phyloP scores from a whole-genome alignment of 164 flowering plant genomes.

The Tetracentron sinense region DNA sequence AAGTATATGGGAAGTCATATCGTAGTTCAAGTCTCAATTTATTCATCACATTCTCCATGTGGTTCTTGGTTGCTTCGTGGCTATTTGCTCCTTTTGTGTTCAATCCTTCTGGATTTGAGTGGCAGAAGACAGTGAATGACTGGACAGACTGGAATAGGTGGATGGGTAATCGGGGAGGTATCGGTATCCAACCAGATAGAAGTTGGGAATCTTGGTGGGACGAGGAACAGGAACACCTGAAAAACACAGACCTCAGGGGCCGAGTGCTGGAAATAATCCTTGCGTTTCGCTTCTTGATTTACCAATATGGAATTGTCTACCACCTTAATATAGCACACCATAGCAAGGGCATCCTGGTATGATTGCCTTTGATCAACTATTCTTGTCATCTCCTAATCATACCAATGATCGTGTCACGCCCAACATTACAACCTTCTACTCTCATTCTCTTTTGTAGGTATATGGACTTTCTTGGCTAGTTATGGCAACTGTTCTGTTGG shows the following conservation, averaged over 20 bases:
- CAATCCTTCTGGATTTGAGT: slow-evolving; percentile 81
- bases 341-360: slow-evolving; percentile 49
- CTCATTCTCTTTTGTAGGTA: slow-evolving; percentile 24
- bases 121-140: slow-evolving; percentile 87
- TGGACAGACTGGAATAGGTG: slow-evolving; percentile 85
- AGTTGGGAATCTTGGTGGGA: slow-evolving; percentile 92
- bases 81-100: slow-evolving; percentile 75
- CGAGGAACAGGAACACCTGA: slow-evolving; percentile 61
- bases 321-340: slow-evolving; percentile 59
- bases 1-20: slow-evolving; percentile 55
- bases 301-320: slow-evolving; percentile 78
- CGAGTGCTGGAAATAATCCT: slow-evolving; percentile 61
- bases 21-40: slow-evolving; percentile 49
- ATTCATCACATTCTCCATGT: slow-evolving; percentile 67
- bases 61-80: slow-evolving; percentile 78
- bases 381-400: not conserved
- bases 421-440: not conserved
- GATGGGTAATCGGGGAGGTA: slow-evolving; percentile 86
- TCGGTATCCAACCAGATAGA: slow-evolving; percentile 51
- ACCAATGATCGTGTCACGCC: not conserved
- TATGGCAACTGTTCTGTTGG: slow-evolving; percentile 45
- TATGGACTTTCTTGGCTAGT: slow-evolving; percentile 73
- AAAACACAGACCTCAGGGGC: slow-evolving; percentile 51
- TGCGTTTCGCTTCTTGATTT: slow-evolving; percentile 60
- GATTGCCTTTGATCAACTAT: too few species aligned